A percentile compares a stretch with the other conserved stretches of the same genome.
Evolutionary conservation across 164 flowering plant species (phyloP).

Genomic region (Liquidambar formosana): DNA sequence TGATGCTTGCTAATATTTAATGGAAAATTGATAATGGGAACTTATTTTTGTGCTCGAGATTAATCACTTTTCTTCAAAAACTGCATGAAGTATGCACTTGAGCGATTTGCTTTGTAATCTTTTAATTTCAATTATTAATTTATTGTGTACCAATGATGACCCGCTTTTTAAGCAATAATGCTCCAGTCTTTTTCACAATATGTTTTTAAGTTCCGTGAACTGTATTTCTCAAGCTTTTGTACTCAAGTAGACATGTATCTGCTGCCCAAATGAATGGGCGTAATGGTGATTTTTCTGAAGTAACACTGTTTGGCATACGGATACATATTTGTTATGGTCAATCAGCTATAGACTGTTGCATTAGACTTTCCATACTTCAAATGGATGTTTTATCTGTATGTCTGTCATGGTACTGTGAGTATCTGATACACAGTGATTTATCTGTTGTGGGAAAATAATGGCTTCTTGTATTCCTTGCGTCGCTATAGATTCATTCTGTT

Average conservation of each 20-base stretch:
- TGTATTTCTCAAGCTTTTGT: not conserved
- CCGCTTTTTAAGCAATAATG: not conserved
- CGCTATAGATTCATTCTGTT: not conserved
- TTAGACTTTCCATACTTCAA: not conserved
- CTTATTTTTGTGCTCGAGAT: not conserved
- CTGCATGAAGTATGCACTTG: not conserved
- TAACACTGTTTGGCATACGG: not conserved
- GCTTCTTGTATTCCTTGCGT: not conserved
- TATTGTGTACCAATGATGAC: not conserved
- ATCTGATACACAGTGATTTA: not conserved
- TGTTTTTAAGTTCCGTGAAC: not conserved
- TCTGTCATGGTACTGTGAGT: not conserved
- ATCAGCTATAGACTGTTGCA: not conserved
- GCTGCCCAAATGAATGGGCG: not conserved
- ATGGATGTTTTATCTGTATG: not conserved
- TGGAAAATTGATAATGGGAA: not conserved
- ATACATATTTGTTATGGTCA: not conserved
- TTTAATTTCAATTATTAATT: not conserved
- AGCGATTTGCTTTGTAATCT: not conserved
- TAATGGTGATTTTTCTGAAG: no score
- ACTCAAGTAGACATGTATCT: not conserved
- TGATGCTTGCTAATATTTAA: not conserved
- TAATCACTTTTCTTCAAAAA: not conserved
- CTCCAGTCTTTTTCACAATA: not conserved
- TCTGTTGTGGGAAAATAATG: not conserved